phyloP scores from a whole-genome alignment of 805 yeast genomes.

The Yarrowia porcina region DNA sequence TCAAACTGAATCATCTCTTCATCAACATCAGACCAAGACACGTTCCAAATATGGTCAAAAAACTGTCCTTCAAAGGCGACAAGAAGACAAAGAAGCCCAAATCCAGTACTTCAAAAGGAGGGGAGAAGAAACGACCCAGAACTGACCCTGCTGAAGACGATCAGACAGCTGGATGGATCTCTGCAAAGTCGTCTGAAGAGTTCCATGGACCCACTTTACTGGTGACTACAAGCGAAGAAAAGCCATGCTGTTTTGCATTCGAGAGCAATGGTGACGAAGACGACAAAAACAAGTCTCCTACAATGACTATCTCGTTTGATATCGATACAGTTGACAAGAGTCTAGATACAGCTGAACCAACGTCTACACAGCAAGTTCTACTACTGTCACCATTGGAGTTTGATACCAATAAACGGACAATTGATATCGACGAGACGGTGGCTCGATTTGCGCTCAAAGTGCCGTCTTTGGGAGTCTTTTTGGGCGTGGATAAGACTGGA shows the following conservation, averaged over 20 bases:
- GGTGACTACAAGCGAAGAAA: conserved; percentile 27
- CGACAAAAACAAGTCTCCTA: not conserved
- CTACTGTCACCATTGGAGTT: conserved; percentile 31
- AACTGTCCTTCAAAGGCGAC: conserved; percentile 42
- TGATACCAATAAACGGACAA: conserved; percentile 26
- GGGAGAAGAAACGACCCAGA: not conserved
- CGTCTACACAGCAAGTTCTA: conserved; percentile 39
- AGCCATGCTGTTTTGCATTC: conserved; percentile 7
- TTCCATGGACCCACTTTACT: conserved; percentile 40
- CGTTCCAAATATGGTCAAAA: conserved; percentile 38
- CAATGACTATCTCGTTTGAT: conserved; percentile 24
- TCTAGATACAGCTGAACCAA: conserved; percentile 35
- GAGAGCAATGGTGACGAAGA: not conserved
- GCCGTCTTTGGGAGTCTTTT: conserved; percentile 36
- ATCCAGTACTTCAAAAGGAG: not conserved
- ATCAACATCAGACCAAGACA: not conserved
- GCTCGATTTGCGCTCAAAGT: conserved; percentile 35
- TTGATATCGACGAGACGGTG: conserved; percentile 8
- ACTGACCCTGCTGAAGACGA: not conserved
- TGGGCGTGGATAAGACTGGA: conserved; percentile 31
- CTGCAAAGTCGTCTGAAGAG: conserved; percentile 36
- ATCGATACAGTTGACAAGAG: conserved; percentile 28
- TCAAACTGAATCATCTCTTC: not conserved
- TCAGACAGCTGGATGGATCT: conserved; percentile 32
- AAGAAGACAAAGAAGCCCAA: conserved; percentile 28